Conservation (phyloP, 352 stramenopile genomes). For the Nothophytophthora sp. region DNA sequence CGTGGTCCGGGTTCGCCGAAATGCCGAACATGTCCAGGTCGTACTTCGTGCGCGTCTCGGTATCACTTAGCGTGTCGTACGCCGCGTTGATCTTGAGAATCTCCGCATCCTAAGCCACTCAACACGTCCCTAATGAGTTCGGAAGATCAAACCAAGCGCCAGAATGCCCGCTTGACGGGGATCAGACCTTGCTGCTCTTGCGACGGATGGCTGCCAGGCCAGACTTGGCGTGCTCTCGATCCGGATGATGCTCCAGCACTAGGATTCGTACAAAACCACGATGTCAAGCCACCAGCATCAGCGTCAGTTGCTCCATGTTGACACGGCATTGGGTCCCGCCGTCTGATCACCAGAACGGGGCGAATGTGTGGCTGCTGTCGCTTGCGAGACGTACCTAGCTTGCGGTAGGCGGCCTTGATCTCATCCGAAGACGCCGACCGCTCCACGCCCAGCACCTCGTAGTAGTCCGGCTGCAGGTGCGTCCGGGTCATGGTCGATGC, state of each 20-base stretch:
- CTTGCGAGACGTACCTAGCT: slow-evolving; percentile 44
- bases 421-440: slow-evolving; percentile 63
- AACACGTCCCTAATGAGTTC: too few species aligned
- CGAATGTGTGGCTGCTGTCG: background rate
- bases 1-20: slow-evolving; percentile 40
- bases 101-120: slow-evolving; percentile 49
- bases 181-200: slow-evolving; percentile 33
- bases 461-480: slow-evolving; percentile 47
- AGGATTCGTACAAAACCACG: background rate
- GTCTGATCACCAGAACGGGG: too few species aligned
- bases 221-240: slow-evolving; percentile 48
- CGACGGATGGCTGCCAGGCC: slow-evolving; percentile 16
- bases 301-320: too few species aligned
- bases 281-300: background rate
- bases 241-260: slow-evolving; percentile 76
- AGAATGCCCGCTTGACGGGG: too few species aligned
- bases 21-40: slow-evolving; percentile 72
- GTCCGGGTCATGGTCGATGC: slow-evolving; percentile 16
- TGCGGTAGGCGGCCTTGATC: slow-evolving; percentile 80
- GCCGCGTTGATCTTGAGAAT: slow-evolving; percentile 75
- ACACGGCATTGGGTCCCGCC: too few species aligned
- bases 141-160: too few species aligned
- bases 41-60: slow-evolving; percentile 54
- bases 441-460: slow-evolving; percentile 64
- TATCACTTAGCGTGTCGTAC: slow-evolving; percentile 69